These are phyloP conservation scores for Staphylotrichum longicolle DNA, from an alignment of 495 filamentous ascomycete species.

Conservation along the genomic window DNA sequence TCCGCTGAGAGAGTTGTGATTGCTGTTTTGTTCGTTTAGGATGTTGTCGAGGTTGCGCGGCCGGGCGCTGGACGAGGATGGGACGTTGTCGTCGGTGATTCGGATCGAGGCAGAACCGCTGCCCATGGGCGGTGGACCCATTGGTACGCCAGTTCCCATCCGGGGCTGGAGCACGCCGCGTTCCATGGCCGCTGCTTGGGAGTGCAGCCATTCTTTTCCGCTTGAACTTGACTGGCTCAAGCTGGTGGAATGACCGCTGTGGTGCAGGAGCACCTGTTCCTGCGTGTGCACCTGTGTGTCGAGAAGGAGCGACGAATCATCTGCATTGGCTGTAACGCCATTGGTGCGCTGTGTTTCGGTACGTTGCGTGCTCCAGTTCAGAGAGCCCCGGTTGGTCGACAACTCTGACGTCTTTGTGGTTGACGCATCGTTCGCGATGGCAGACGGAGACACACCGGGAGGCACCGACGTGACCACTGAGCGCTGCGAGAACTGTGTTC, in stretches of 20 bases:
- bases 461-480: constrained; percentile 73
- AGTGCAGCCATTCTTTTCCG: constrained; percentile 48
- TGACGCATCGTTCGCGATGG: constrained; percentile 80
- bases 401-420: constrained; percentile 77
- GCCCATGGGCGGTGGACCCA: neutral
- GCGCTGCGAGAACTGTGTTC: constrained; percentile 60
- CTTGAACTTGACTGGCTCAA: constrained; percentile 40
- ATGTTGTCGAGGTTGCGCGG: constrained; percentile 35
- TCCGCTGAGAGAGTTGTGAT: neutral
- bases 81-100: constrained; percentile 23
- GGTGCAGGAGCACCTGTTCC: constrained; percentile 5
- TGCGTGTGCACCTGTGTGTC: constrained; percentile 53
- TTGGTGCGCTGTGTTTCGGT: constrained; percentile 69
- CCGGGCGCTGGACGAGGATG: constrained; percentile 36
- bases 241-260: constrained; percentile 19
- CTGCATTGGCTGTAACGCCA: constrained; percentile 41
- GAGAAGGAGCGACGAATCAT: constrained; percentile 49
- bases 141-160: constrained; percentile 14
- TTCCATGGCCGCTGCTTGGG: constrained; percentile 49
- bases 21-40: constrained; percentile 33
- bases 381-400: constrained; percentile 55
- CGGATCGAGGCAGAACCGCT: neutral
- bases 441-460: constrained; percentile 69
- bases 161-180: constrained; percentile 39
- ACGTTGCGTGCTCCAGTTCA: constrained; percentile 60